Percentiles rank a stretch among this genome's conserved stretches.
Conservation (phyloP, 2,329 filamentous ascomycete genomes). For the Aspergillus felis region DNA sequence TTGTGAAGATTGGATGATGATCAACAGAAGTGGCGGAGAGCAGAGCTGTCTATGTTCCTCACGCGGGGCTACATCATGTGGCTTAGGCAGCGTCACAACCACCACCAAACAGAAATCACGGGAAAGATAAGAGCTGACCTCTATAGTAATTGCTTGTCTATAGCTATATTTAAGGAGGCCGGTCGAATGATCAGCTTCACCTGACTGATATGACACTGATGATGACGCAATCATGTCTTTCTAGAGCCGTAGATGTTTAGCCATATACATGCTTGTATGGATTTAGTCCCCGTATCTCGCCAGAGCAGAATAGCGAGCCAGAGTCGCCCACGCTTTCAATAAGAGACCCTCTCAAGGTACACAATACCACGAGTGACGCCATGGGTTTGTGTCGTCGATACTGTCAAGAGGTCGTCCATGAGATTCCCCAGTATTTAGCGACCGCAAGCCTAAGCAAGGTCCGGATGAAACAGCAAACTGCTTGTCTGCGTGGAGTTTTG, state of each 20-base stretch:
- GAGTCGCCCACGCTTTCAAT: background rate
- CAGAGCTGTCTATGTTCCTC: background rate
- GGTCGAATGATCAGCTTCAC: background rate
- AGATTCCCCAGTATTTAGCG: background rate
- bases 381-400: background rate
- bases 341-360: background rate
- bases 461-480: background rate
- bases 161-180: background rate
- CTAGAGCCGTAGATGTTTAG: background rate
- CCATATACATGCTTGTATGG: background rate
- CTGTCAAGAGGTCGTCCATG: background rate
- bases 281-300: background rate
- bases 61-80: slow-evolving; percentile 18
- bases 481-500: background rate
- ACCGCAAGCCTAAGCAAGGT: background rate
- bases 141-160: background rate
- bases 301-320: background rate
- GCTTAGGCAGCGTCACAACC: slow-evolving; percentile 11
- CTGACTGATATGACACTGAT: background rate
- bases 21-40: slow-evolving; percentile 6
- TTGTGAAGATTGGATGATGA: background rate
- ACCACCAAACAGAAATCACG: background rate
- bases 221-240: background rate
- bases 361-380: background rate
- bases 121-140: background rate